Conservation (phyloP, 2,329 filamentous ascomycete genomes). For the Fusarium cicatricum region DNA sequence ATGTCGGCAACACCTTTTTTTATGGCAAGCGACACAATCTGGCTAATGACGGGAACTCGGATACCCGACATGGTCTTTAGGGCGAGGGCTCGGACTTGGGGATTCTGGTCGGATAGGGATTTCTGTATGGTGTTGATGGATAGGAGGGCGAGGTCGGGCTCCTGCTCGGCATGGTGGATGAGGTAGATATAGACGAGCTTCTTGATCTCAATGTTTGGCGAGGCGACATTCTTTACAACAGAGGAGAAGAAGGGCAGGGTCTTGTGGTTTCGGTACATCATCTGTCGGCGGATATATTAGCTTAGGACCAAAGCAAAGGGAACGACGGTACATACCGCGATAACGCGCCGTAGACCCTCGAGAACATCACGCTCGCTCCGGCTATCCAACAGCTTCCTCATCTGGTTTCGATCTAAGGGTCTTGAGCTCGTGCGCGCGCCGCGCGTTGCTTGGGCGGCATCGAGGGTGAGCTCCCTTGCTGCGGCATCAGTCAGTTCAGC, state of each 20-base stretch:
- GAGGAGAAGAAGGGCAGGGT: constrained; percentile 96
- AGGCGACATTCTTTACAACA: constrained; percentile 97
- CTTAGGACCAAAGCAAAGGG: neutral
- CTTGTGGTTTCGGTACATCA: constrained; percentile 93
- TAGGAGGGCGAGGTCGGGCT: constrained; percentile 92
- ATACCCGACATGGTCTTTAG: constrained; percentile 98
- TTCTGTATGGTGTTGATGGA: constrained; percentile 99
- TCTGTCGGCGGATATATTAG: constrained; percentile 59
- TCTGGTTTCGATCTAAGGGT: constrained; percentile 78
- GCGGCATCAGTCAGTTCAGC: constrained; percentile 39
- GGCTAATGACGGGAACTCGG: constrained; percentile 95
- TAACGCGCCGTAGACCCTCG: constrained; percentile 87
- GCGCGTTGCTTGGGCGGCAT: constrained; percentile 91
- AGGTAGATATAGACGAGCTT: constrained; percentile 99
- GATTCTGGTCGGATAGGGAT: constrained; percentile 90
- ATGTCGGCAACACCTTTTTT: constrained; percentile 94
- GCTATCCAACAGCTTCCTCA: constrained; percentile 95
- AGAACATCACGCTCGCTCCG: constrained; percentile 91
- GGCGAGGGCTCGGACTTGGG: constrained; percentile 89
- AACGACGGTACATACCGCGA: constrained; percentile 70
- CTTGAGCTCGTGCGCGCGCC: constrained; percentile 68
- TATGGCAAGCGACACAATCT: constrained; percentile 95
- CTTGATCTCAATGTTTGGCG: constrained; percentile 92
- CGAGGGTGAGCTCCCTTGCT: constrained; percentile 97
- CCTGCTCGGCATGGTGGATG: constrained; percentile 93